Base-by-base conservation (phyloP, 768 basidiomycete species). In the Boletus pseudopeckii region DNA sequence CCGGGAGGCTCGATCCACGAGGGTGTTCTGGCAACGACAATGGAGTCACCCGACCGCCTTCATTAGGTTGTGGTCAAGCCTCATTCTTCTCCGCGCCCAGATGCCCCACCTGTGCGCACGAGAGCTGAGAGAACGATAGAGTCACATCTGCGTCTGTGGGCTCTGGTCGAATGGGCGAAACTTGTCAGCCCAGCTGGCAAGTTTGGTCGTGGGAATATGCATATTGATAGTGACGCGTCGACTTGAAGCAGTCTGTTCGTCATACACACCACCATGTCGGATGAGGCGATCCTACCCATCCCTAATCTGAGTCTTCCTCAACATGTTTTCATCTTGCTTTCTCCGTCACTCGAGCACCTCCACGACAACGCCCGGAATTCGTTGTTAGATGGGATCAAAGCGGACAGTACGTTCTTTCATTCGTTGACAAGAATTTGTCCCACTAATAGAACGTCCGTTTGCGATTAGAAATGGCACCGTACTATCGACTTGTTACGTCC, bases 251-350 rank as follows among this genome's bases (percentile, higher is more conserved):
- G n/a, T n/a, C 28, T 9, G 1, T 26, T 44, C n/a, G n/a, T n/a
- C n/a, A n/a, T n/a, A n/a, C n/a, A n/a, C n/a, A 46, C 50, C 32
- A 52, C 57, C 52, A 93, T 94, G 91, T 81, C 90, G 49, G 90
- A 96, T 70, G 91, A 95, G 58, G 73, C 82, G 14, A 83, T 94
- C 3, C 79, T 90, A 37, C 92, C 92, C 0, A 87, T 90, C 56
- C 95, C 94, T 22, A 95, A 97, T 67, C 83, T 94, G 52, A 74
- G 78, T 11, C 79, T 96, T 17, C 80, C 94, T 1, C 88, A 96
- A 63, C 81, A 87, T 64, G 75, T 88, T 13, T 97, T 91, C 63
- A 80, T 81, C 10, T 78, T 98, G 5, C 80, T 83, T 13, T 82
- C 80, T 18, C 77, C 83, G 0, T 73, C 78, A 1, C 78, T 93